These are phyloP conservation scores for Camelina hispida DNA, from an alignment of 345 rosid genomes.

Conservation along the genomic window DNA sequence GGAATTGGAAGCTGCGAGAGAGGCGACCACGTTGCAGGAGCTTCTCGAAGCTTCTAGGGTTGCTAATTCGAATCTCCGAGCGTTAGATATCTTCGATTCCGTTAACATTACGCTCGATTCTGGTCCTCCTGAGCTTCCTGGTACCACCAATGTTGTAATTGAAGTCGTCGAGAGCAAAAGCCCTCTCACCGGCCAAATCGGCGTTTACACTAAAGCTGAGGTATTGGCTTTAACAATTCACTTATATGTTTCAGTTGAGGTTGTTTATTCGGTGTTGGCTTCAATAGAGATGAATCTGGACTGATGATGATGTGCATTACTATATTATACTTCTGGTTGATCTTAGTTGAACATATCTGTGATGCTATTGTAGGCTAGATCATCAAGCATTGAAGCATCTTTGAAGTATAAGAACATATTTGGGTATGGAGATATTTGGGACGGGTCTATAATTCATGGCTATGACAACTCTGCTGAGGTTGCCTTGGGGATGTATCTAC, in stretches of 20 bases:
- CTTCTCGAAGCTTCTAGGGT: constrained; percentile 64
- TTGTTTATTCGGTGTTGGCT: not conserved
- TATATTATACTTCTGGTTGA: not conserved
- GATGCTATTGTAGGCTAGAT: constrained; percentile 67
- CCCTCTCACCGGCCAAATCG: constrained; percentile 71
- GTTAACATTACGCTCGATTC: constrained; percentile 80
- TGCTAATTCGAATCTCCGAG: constrained; percentile 66
- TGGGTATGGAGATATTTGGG: constrained; percentile 97
- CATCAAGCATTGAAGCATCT: constrained; percentile 83
- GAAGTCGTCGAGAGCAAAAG: constrained; percentile 68
- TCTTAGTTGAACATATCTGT: constrained; percentile 15
- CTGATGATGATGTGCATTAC: constrained; percentile 3
- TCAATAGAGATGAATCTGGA: not conserved
- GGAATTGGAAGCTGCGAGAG: constrained; percentile 60
- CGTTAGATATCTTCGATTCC: constrained; percentile 80
- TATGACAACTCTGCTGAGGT: constrained; percentile 80
- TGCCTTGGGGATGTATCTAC: constrained; percentile 77
- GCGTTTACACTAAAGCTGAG: constrained; percentile 76
- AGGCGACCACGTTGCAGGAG: constrained; percentile 73
- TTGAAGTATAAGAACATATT: constrained; percentile 79
- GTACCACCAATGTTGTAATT: constrained; percentile 74
- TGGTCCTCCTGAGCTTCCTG: constrained; percentile 91
- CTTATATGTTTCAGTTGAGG: not conserved
- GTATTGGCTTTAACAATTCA: constrained; percentile 42
- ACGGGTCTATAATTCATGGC: constrained; percentile 78